A percentile compares a stretch with the other conserved stretches of the same genome.
Evolutionary conservation across 257 asterid species (phyloP).

Genomic region (Jaltomata sinuosa): DNA sequence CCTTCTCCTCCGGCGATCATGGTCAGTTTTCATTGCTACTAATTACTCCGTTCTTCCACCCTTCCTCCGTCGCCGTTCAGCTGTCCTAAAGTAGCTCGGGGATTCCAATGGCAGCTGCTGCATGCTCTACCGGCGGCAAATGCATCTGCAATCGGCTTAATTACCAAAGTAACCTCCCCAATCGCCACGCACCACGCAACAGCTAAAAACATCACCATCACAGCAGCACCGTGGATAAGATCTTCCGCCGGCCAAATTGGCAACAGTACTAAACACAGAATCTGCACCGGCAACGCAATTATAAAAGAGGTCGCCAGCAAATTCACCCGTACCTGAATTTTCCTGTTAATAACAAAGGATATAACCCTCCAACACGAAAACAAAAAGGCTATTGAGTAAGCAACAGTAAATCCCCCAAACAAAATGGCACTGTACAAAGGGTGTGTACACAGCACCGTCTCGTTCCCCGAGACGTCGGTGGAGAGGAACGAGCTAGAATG

Average conservation of each 20-base stretch:
- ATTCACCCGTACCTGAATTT: constrained; percentile 39
- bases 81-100: not conserved
- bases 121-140: constrained; percentile 29
- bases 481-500: constrained; percentile 30
- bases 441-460: constrained; percentile 41
- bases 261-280: constrained; percentile 33
- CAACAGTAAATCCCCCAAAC: constrained; percentile 37
- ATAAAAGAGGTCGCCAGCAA: constrained; percentile 38
- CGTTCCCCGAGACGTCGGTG: constrained; percentile 19
- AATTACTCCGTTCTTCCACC: not conserved
- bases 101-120: not conserved
- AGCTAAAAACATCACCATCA: constrained; percentile 32
- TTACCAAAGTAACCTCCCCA: constrained; percentile 48
- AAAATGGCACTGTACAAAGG: constrained; percentile 48
- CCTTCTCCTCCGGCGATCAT: not conserved
- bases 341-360: constrained; percentile 53
- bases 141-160: constrained; percentile 59
- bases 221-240: constrained; percentile 18
- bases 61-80: not conserved
- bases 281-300: constrained; percentile 51
- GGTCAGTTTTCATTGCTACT: constrained; percentile 3
- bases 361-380: constrained; percentile 55
- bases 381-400: constrained; percentile 39
- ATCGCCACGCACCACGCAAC: constrained; percentile 32
- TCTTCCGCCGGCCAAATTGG: constrained; percentile 43